These are phyloP conservation scores for Boletus subparvulus DNA, from an alignment of 768 basidiomycete genomes.

Conservation along the genomic window DNA sequence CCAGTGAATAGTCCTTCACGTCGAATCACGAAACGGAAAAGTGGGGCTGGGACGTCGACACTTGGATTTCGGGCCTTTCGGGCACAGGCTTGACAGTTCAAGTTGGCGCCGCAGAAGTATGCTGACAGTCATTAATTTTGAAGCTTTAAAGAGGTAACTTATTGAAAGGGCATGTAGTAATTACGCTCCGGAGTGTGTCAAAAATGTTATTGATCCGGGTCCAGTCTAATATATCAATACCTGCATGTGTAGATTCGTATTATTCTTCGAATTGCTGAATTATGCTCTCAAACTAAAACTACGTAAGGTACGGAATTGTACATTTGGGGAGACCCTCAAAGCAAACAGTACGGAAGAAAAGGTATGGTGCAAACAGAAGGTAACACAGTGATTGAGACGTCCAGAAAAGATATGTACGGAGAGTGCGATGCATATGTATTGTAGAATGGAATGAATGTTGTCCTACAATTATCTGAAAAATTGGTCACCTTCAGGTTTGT, in stretches of 20 bases:
- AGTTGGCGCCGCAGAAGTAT: background rate
- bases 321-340: background rate
- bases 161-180: background rate
- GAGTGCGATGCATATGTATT: background rate
- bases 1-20: background rate
- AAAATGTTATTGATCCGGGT: background rate
- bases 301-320: background rate
- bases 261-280: background rate
- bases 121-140: background rate
- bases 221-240: background rate
- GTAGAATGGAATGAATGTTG: background rate
- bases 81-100: background rate
- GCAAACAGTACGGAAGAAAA: background rate
- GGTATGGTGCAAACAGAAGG: background rate
- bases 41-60: background rate
- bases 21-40: background rate
- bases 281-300: background rate
- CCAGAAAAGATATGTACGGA: background rate
- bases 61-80: background rate
- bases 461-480: background rate
- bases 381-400: background rate
- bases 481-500: conserved; percentile 1
- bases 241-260: background rate
- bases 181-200: background rate
- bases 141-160: background rate